A percentile compares a stretch with the other conserved stretches of the same genome.
Conservation (phyloP, 345 rosid species). For the Salix viminalis region DNA sequence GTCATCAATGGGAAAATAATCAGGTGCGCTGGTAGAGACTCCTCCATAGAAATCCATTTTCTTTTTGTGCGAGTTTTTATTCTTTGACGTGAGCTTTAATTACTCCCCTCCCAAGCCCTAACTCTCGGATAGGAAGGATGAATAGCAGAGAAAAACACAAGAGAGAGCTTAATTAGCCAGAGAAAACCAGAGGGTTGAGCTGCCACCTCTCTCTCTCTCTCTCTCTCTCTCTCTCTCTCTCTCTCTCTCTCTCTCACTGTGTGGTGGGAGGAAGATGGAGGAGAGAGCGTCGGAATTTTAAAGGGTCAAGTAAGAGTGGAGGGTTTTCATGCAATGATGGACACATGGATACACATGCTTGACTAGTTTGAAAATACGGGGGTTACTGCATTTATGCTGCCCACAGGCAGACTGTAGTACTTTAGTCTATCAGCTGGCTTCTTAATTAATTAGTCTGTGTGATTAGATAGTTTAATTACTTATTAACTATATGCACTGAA, state of each 20-base stretch:
- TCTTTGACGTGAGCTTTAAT: not conserved
- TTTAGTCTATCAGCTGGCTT: not conserved
- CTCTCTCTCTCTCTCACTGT: not conserved
- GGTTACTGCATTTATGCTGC: not conserved
- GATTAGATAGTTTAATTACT: not conserved
- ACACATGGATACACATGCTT: constrained; percentile 35
- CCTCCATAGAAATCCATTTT: constrained; percentile 49
- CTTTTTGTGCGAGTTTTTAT: not conserved
- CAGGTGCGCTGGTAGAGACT: constrained; percentile 30
- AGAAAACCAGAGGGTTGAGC: not conserved
- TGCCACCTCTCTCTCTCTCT: no score
- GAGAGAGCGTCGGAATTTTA: not conserved
- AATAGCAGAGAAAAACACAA: not conserved
- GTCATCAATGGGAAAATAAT: constrained; percentile 65
- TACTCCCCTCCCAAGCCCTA: not conserved
- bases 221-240: no score
- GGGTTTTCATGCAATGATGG: constrained; percentile 9
- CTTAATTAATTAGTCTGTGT: not conserved
- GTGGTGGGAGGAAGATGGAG: not conserved
- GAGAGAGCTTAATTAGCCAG: not conserved
- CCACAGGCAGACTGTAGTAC: not conserved
- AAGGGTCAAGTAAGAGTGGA: constrained; percentile 8
- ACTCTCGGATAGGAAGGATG: not conserved
- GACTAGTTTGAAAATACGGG: not conserved
- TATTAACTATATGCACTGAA: constrained; percentile 6